Evolutionary conservation across 768 basidiomycete species (phyloP).

Genomic region (Amanita thiersii): DNA sequence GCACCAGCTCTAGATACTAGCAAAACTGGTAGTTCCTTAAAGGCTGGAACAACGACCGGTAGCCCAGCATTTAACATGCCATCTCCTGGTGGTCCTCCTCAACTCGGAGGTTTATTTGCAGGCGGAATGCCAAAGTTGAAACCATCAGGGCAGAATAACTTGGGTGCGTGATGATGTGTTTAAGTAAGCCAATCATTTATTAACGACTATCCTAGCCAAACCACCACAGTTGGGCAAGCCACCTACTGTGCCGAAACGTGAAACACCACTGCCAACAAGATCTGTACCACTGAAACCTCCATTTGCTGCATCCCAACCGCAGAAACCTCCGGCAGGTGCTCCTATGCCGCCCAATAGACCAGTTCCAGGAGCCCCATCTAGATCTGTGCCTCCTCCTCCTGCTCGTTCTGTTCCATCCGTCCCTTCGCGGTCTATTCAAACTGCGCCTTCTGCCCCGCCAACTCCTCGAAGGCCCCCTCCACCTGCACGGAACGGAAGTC

Average conservation of each 20-base stretch:
- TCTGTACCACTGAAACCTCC: conserved; percentile 16
- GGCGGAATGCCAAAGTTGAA: conserved; percentile 90
- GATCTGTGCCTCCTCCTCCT: conserved; percentile 21
- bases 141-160: conserved; percentile 56
- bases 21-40: conserved; percentile 30
- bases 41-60: conserved; percentile 16
- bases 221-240: conserved; percentile 58
- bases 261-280: conserved; percentile 19
- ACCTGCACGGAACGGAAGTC: conserved; percentile 22
- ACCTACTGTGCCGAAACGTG: conserved; percentile 53
- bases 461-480: conserved; percentile 35
- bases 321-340: conserved; percentile 18
- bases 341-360: conserved; percentile 25
- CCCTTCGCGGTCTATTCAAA: conserved; percentile 18
- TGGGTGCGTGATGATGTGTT: conserved; percentile 31
- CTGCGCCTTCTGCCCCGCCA: conserved; percentile 23
- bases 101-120: conserved; percentile 80
- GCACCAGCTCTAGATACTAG: conserved; percentile 48
- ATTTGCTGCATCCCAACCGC: conserved; percentile 18
- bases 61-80: conserved; percentile 10
- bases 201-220: conserved; percentile 35
- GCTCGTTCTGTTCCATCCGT: conserved; percentile 26
- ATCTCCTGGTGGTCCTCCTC: conserved; percentile 46
- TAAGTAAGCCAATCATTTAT: conserved; percentile 7
- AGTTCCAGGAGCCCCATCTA: conserved; percentile 22